Evolutionary conservation across 1,284 basidiomycete genomes (phyloP), one percentile per base, ranked within the genome.

Genomic region (Anthracocystis panici-leucophaei): DNA sequence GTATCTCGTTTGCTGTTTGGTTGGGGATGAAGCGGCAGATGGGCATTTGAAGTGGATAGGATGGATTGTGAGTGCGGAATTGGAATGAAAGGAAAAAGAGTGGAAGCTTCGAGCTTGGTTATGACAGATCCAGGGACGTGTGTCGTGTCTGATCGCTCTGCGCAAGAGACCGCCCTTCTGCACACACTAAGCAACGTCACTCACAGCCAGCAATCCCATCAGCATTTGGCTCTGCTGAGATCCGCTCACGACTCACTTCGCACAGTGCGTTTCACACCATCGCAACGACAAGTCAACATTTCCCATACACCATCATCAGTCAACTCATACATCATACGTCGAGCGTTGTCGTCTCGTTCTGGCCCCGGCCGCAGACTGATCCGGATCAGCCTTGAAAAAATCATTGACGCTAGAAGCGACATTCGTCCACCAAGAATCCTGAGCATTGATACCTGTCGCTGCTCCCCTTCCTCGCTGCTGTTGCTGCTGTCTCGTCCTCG

Each of bases 1-100:
- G 80, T 54, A 82, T 85, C 42, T 75, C 64, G 38, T 85, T 84
- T 60, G 82, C 83, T 1, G 76, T 81, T 11, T 85, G 83, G 83
- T 60, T 82, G 16, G 81, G 67, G 11, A 84, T 85, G 82, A 85
- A 85, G 69, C 61, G 83, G 31, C 73, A 75, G 59, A 79, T 85
- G 69, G 82, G 79, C 16, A 80, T 83, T n/a, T 82, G 35, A 57
- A 8, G 20, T 44, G 44, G 3, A 38, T 14, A 14, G 31, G 6
- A 1, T 38, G 14, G 35, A 38, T 14, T 38, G 35, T 38, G 7
- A 33, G 2, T 33, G 35, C 35, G 35, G 35, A 16, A 38, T 38
- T 5, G 14, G 11, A 38, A 38, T 38, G 35, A 16, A 38, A 16
- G 12, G 33, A 8, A 12, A 6, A 14, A 12, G 12, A 33, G 12